Base-by-base conservation (phyloP, 768 basidiomycete species). In the Saitozyma podzolica region DNA sequence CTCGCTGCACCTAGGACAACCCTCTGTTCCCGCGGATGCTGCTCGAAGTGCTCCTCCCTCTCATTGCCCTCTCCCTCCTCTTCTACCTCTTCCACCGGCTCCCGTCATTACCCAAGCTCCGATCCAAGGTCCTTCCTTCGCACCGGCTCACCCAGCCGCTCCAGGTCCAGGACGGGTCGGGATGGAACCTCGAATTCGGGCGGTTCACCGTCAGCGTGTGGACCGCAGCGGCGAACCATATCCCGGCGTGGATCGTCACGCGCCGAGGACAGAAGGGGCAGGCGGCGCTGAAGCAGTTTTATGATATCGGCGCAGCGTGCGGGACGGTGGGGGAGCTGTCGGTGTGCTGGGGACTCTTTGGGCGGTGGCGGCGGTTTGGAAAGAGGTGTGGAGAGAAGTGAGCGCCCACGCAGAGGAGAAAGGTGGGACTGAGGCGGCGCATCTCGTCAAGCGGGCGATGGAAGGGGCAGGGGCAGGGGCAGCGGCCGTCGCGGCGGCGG, bases 351-450 rank as follows among this genome's bases (percentile, higher is more conserved):
- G 62, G 11, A 50, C 58, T 14, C 4, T 63, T 8, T 72, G 70
- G 74, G 63, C 65, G 7, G 45, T 56, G 13, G 54, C 29, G 20
- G 58, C 41, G n/a, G 69, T 75, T 4, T 75, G 74, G 74, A 57
- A 51, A 40, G 60, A 60, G 14, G 74, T 75, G 4, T 70, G 68
- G 71, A 40, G 37, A 16, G 74, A 75, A 53, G 54, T 61, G 9
- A 51, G 62, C 40, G 39, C 62, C 13, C 74, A 75, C 64, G 66
- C 73, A 0, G 41, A 45, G 41, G 20, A 52, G n/a, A 54, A 56
- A 42, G 61, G 50, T 9, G 63, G 2, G 42, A 47, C 45, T 3
- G 13, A 57, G 9, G 54, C 39, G 37, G 51, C 54, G 14, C 50
- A 60, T 40, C 50, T 63, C 40, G 47, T 57, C 52, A 45, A 40